Base-by-base conservation (phyloP, 441 rosid genomes). In the Populus hybrid region DNA sequence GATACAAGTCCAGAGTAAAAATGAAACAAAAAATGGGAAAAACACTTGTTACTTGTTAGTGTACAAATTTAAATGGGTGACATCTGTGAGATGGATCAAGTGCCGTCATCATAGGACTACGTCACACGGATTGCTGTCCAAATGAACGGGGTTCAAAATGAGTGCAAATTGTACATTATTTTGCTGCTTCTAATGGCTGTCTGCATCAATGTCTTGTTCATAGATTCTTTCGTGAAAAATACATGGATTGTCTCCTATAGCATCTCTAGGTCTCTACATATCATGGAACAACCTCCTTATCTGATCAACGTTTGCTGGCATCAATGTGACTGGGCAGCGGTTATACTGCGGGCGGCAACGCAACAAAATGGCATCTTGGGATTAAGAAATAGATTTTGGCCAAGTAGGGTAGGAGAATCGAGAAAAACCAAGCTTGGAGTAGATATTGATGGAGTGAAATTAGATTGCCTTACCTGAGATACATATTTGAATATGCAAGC, bases 271-370 rank as follows among this genome's bases (percentile, higher is more conserved):
- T 78, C 8, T 35, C 75, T 92, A 96, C 81, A 94, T 67, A 80
- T 94, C 98, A 23, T 94, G 98, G 85, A 96, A 96, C 76, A 96
- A 91, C 88, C 99, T 87, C 84, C 99, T 86, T 87, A 94, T 91
- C 83, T 94, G 92, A 82, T 93, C 99, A 50, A 88, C 90, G 34
- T 79, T 84, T 34, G 96, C 88, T 0, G 97, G 94, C 91, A 90
- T 89, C 88, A 96, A 82, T 8, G 98, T 94, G 73, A 91, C 86
- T 2, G 98, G 99, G 81, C 99, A 96, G 64, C 98, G 93, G 74
- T 93, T 92, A 79, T 94, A 96, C 99, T 94, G 95, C 36, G 72
- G 30, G 95, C 36, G 72, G 30, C 77, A 77, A 36, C 18, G 72
- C 38, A 46, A 77, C 59, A 65, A 16, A 74, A 64, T 23, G 65